Evolutionary conservation across 345 rosid species (phyloP).

Genomic region (Hevea brasiliensis): DNA sequence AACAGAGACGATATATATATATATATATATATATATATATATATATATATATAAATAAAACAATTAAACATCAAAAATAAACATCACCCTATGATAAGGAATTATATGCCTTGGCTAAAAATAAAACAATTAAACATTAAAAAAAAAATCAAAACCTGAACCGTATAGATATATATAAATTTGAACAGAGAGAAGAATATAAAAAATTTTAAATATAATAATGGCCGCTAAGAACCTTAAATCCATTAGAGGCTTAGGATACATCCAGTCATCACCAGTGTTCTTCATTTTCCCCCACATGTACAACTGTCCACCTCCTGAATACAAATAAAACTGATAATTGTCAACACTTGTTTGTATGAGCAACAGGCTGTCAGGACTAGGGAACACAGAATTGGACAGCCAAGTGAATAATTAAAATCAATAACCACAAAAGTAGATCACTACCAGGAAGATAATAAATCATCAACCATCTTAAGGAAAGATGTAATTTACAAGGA

Average conservation of each 20-base stretch:
- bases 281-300: slow-evolving; percentile 99
- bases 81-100: too few species aligned
- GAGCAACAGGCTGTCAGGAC: background rate
- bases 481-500: too few species aligned
- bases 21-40: too few species aligned
- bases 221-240: slow-evolving; percentile 57
- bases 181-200: background rate
- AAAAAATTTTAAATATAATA: background rate
- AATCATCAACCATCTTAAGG: background rate
- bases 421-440: too few species aligned
- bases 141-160: background rate
- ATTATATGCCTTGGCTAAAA: background rate
- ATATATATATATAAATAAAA: too few species aligned
- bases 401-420: background rate
- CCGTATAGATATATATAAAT: background rate
- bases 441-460: background rate
- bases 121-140: background rate
- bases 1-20: too few species aligned
- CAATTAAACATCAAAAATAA: too few species aligned
- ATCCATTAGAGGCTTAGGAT: slow-evolving; percentile 98
- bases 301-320: slow-evolving; percentile 97
- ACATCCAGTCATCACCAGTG: slow-evolving; percentile 97
- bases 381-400: background rate
- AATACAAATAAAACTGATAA: slow-evolving; percentile 6
- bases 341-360: background rate